phyloP scores from a whole-genome alignment of 2,329 filamentous ascomycete species.

The Pestalotiopsis sp. region DNA sequence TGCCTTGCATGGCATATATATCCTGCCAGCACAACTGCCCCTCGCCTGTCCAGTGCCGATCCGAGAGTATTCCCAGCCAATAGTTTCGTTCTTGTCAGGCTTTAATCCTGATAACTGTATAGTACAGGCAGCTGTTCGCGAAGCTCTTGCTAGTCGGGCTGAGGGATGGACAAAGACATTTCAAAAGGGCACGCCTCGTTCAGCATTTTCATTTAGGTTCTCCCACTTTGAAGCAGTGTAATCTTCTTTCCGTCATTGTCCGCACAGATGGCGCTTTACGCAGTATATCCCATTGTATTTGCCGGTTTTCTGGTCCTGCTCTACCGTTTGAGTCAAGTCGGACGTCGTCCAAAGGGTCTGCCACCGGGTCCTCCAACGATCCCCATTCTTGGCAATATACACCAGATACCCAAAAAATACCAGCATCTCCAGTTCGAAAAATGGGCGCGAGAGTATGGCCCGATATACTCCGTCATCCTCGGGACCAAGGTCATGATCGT shows the following conservation, averaged over 20 bases:
- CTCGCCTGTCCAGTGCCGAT: not conserved
- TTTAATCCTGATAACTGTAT: not conserved
- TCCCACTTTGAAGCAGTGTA: not conserved
- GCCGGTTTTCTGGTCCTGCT: not conserved
- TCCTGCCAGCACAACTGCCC: not conserved
- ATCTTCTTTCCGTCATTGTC: not conserved
- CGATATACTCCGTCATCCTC: slow-evolving; percentile 53
- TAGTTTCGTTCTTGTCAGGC: not conserved
- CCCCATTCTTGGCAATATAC: slow-evolving; percentile 54
- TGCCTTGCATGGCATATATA: not conserved
- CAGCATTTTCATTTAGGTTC: not conserved
- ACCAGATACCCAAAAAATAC: slow-evolving; percentile 46
- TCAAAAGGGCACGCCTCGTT: not conserved
- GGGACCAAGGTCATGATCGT: slow-evolving; percentile 51
- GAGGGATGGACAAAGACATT: not conserved
- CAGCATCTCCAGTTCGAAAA: slow-evolving; percentile 49
- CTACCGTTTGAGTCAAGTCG: slow-evolving; percentile 16
- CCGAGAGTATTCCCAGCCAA: too few relatives aligned
- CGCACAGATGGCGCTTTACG: not conserved
- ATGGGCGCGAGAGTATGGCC: slow-evolving; percentile 55
- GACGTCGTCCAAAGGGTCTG: slow-evolving; percentile 34
- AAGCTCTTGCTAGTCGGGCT: not conserved
- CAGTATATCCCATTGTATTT: not conserved
- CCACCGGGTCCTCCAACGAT: slow-evolving; percentile 55
- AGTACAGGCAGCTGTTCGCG: not conserved